Evolutionary conservation across 768 basidiomycete species (phyloP).

Genomic region (Amyloporia xantha): DNA sequence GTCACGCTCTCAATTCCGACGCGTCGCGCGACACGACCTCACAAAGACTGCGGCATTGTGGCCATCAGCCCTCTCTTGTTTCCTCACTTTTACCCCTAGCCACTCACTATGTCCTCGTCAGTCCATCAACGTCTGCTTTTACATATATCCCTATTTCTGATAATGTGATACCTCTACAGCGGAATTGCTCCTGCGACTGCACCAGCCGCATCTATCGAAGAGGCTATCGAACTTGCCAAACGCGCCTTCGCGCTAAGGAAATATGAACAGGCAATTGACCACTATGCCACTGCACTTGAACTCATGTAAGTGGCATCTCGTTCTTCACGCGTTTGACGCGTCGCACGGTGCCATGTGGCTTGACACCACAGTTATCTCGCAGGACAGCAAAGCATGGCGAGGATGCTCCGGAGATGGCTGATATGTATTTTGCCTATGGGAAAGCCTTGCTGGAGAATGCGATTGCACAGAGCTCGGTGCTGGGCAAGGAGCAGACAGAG

Average conservation of each 20-base stretch:
- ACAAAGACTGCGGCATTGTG: background rate
- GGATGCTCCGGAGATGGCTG: constrained; percentile 76
- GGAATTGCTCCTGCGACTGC: background rate
- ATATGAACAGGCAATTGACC: constrained; percentile 79
- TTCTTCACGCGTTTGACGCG: constrained; percentile 4
- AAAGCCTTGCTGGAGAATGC: constrained; percentile 92
- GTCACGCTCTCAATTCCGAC: too few species aligned
- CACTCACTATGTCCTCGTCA: background rate
- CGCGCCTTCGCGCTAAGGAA: constrained; percentile 85
- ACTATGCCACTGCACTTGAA: constrained; percentile 82
- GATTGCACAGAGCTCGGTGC: constrained; percentile 75
- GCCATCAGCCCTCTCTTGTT: too few species aligned
- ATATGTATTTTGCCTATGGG: constrained; percentile 87
- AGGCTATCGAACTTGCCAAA: constrained; percentile 69
- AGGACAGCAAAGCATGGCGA: constrained; percentile 77
- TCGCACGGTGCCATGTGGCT: background rate
- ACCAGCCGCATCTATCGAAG: constrained; percentile 34
- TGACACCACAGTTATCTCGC: background rate
- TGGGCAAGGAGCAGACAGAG: constrained; percentile 80
- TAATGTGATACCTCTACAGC: too few species aligned
- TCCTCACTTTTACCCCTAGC: background rate
- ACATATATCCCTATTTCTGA: too few species aligned
- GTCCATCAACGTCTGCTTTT: background rate
- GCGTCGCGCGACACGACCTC: background rate
- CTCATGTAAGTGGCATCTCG: constrained; percentile 55